phyloP scores from a whole-genome alignment of 495 filamentous ascomycete genomes.

The Bathelium albidoporum region DNA sequence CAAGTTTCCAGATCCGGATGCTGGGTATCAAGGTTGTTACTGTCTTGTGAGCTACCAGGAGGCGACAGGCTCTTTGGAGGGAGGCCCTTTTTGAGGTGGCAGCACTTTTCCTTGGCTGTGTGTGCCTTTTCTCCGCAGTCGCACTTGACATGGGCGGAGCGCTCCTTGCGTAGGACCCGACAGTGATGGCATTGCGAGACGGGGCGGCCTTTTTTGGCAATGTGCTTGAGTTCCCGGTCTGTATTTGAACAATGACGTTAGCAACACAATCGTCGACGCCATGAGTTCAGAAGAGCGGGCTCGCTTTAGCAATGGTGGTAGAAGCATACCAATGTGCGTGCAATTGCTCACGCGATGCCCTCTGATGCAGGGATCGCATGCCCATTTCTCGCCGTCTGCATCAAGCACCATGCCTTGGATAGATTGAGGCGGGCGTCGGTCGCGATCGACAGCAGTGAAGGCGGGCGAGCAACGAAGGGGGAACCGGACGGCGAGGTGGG shows the following conservation, averaged over 20 bases:
- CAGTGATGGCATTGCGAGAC: slow-evolving; percentile 98
- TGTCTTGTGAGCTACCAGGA: slow-evolving; percentile 8
- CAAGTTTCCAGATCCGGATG: slow-evolving; percentile 50
- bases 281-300: too few species aligned
- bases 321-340: slow-evolving; percentile 30
- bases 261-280: neutral
- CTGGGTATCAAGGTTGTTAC: slow-evolving; percentile 26
- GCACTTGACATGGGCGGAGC: slow-evolving; percentile 90
- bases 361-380: slow-evolving; percentile 34
- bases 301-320: neutral
- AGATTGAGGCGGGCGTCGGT: slow-evolving; percentile 13
- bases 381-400: slow-evolving; percentile 33
- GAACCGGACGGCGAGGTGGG: too few species aligned
- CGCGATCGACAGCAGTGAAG: slow-evolving; percentile 6
- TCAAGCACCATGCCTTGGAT: slow-evolving; percentile 19
- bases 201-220: slow-evolving; percentile 97
- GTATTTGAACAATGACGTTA: slow-evolving; percentile 5
- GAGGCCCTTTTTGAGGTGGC: slow-evolving; percentile 39
- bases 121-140: slow-evolving; percentile 89
- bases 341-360: slow-evolving; percentile 36
- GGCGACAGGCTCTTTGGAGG: neutral
- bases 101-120: slow-evolving; percentile 52
- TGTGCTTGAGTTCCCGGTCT: slow-evolving; percentile 91
- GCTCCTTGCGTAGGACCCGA: slow-evolving; percentile 92
- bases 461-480: neutral